Evolutionary conservation across 208 protist species (phyloP).

Genomic region (Wallacemonas collosoma): DNA sequence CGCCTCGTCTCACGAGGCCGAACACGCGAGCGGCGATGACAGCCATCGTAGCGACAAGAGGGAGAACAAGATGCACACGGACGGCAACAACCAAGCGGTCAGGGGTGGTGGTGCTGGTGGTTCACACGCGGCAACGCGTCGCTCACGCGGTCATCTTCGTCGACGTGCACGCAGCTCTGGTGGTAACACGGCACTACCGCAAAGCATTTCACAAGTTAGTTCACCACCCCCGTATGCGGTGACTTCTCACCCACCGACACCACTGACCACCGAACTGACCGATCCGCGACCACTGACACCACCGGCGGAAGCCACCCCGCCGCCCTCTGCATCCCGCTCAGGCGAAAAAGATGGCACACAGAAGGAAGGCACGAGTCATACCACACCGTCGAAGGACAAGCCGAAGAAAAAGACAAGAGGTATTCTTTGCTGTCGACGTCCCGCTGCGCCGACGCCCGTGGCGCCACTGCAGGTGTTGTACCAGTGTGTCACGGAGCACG

Average conservation of each 20-base stretch:
- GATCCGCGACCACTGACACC: not conserved
- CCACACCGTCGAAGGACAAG: not conserved
- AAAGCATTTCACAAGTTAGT: not conserved
- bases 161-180: not conserved
- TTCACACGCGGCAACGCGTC: not conserved
- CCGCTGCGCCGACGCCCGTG: not conserved
- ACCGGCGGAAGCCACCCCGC: not conserved
- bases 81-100: not conserved
- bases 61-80: not conserved
- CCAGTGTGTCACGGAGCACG: conserved; percentile 8
- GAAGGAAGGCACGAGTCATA: not conserved
- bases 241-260: not conserved
- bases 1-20: not conserved
- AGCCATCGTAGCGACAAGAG: not conserved
- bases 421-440: not conserved
- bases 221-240: not conserved
- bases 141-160: not conserved
- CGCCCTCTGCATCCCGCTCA: too few species aligned
- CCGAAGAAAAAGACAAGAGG: not conserved
- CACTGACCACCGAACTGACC: not conserved
- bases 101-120: not conserved
- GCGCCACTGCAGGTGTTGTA: conserved; percentile 3
- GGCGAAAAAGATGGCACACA: not conserved
- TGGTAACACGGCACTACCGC: conserved; percentile 4
- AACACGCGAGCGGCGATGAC: not conserved